Conservation (phyloP, 2,329 filamentous ascomycete species). For the Ophiostoma sp. region DNA sequence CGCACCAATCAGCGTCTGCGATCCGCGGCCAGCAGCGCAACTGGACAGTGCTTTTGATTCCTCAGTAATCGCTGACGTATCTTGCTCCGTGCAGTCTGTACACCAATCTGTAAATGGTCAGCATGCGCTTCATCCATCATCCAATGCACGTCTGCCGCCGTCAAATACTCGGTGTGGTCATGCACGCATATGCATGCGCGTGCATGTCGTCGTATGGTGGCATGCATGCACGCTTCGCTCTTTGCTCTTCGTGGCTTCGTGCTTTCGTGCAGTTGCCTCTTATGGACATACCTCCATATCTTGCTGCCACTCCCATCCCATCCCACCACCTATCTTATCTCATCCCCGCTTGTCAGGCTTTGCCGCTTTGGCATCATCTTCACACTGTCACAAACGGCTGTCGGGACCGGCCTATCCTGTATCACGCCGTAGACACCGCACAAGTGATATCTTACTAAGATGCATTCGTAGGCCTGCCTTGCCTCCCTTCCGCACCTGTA, state of each 20-base stretch:
- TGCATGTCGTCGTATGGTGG: slow-evolving; percentile 1
- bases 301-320: background rate
- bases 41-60: slow-evolving; percentile 3
- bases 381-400: background rate
- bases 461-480: background rate
- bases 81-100: no score
- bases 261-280: slow-evolving; percentile 1
- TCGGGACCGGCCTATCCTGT: background rate
- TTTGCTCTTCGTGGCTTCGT: slow-evolving; percentile 11
- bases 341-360: slow-evolving; percentile 6
- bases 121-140: background rate
- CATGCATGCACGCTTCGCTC: slow-evolving; percentile 3
- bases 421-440: background rate
- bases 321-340: background rate
- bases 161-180: slow-evolving; percentile 10
- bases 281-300: background rate
- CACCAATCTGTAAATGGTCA: background rate
- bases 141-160: background rate
- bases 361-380: slow-evolving; percentile 5
- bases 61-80: background rate
- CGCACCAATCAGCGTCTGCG: background rate
- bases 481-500: background rate
- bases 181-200: background rate
- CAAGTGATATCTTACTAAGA: background rate
- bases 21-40: background rate